These are phyloP conservation scores for Nemania sp. DNA, from an alignment of 2,329 filamentous ascomycete species.

Conservation along the genomic window DNA sequence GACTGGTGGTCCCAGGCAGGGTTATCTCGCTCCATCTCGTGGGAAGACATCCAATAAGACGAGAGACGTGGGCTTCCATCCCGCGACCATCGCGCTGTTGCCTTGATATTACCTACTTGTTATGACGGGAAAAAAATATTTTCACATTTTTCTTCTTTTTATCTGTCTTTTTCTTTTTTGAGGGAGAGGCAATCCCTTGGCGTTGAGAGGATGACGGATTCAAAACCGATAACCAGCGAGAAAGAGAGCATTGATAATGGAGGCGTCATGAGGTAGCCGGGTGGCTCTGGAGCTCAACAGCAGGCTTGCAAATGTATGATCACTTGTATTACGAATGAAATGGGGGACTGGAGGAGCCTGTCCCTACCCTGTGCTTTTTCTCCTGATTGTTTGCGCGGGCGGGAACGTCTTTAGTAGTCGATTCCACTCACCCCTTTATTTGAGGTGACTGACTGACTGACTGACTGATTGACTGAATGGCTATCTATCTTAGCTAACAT, in stretches of 20 bases:
- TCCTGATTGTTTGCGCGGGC: too few relatives aligned
- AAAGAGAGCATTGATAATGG: not conserved
- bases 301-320: slow-evolving; percentile 23
- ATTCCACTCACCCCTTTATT: too few relatives aligned
- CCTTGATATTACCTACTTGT: not conserved
- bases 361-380: too few relatives aligned
- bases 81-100: too few relatives aligned
- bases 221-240: not conserved
- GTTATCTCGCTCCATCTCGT: slow-evolving; percentile 62
- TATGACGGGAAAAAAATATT: not conserved
- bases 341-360: not conserved
- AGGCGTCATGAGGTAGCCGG: not conserved
- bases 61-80: too few relatives aligned
- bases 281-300: too few relatives aligned
- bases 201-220: not conserved
- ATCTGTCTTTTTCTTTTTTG: not conserved
- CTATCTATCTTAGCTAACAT: too few relatives aligned
- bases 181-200: slow-evolving; percentile 4
- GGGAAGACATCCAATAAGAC: slow-evolving; percentile 40
- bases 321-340: slow-evolving; percentile 13
- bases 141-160: not conserved
- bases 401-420: too few relatives aligned
- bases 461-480: too few relatives aligned
- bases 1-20: slow-evolving; percentile 79
- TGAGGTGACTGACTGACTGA: too few relatives aligned